Conservation (phyloP, 2,329 filamentous ascomycete species). For the Ophiocordyceps polyrhachis-furcata region DNA sequence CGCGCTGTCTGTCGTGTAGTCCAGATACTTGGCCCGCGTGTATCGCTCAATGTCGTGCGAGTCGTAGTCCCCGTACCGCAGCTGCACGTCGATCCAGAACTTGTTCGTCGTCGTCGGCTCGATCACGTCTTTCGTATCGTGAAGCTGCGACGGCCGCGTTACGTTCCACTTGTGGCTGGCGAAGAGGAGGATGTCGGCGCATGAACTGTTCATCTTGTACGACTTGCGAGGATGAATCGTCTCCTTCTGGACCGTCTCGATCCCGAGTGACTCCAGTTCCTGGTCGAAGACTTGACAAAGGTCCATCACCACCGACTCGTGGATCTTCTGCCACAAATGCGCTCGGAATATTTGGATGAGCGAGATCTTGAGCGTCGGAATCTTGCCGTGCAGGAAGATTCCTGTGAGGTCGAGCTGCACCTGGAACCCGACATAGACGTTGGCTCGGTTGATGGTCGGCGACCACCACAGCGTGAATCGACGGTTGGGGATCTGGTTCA, state of each 20-base stretch:
- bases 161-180: constrained; percentile 99
- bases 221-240: constrained; percentile 98
- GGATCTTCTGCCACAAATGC: constrained; percentile 99
- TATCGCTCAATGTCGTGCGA: constrained; percentile 98
- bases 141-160: constrained; percentile 76
- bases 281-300: constrained; percentile 97
- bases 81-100: constrained; percentile 95
- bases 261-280: constrained; percentile 84
- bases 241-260: constrained; percentile 97
- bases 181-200: constrained; percentile 90
- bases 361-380: constrained; percentile 93
- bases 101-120: constrained; percentile 93
- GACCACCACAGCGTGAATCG: constrained; percentile 98
- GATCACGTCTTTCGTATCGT: constrained; percentile 91
- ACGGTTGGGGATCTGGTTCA: constrained; percentile 97
- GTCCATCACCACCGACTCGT: constrained; percentile 98
- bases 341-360: constrained; percentile 98
- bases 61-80: constrained; percentile 95
- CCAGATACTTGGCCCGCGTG: constrained; percentile 90
- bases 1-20: constrained; percentile 97
- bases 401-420: constrained; percentile 94
- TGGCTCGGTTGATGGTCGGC: constrained; percentile 80
- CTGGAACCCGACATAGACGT: constrained; percentile 98
- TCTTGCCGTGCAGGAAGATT: constrained; percentile 98
- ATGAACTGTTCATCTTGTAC: constrained; percentile 99